Conservation (phyloP, 352 stramenopile species). For the Phytophthora podocarpi region DNA sequence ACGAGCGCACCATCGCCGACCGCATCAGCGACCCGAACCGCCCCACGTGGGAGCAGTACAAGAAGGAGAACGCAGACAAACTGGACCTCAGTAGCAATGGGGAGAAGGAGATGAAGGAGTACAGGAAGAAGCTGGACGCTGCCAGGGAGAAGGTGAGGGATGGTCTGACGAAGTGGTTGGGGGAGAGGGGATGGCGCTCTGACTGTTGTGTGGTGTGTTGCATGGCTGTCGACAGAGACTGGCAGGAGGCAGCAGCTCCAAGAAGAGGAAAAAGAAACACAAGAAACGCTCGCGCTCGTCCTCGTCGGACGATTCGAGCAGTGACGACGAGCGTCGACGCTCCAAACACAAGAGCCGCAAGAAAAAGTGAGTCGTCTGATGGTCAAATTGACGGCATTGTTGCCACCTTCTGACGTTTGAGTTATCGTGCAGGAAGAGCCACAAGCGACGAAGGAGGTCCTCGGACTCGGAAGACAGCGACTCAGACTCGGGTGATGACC, state of each 20-base stretch:
- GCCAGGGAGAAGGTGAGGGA: slow-evolving; percentile 81
- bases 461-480: slow-evolving; percentile 48
- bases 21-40: slow-evolving; percentile 94
- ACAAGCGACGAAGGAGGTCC: slow-evolving; percentile 59
- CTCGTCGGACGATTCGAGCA: slow-evolving; percentile 54
- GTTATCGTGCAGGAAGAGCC: slow-evolving; percentile 52
- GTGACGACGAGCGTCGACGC: slow-evolving; percentile 49
- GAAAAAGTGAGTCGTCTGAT: slow-evolving; percentile 57
- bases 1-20: slow-evolving; percentile 94
- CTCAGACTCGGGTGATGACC: slow-evolving; percentile 36
- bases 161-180: neutral
- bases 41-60: slow-evolving; percentile 97
- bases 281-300: slow-evolving; percentile 64
- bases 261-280: slow-evolving; percentile 88
- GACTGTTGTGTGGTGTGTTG: neutral
- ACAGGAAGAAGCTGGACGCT: slow-evolving; percentile 92
- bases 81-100: slow-evolving; percentile 88
- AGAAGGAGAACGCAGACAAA: slow-evolving; percentile 96
- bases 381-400: neutral
- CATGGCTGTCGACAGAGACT: slow-evolving; percentile 49
- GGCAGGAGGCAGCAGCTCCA: slow-evolving; percentile 65
- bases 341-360: slow-evolving; percentile 75
- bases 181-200: neutral
- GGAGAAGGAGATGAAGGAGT: slow-evolving; percentile 94
- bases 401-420: slow-evolving; percentile 19